Evolutionary conservation across 2,329 filamentous ascomycete species (phyloP), one percentile per base, ranked within the genome.

Genomic region (Alternaria sp.): DNA sequence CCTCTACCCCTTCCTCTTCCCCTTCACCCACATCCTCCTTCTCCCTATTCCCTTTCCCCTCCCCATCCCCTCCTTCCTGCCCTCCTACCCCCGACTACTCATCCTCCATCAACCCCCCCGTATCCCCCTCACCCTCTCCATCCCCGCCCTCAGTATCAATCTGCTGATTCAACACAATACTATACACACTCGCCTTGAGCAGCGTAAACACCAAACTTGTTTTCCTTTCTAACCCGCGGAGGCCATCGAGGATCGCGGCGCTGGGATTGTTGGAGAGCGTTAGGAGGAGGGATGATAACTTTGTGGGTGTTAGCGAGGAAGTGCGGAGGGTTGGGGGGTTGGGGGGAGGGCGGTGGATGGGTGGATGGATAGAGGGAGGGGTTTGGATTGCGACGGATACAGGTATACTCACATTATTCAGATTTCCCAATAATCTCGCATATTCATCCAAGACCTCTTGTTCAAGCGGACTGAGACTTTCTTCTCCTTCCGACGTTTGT

Each of bases 111-210:
- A 32, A 8, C 30, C 19, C 19, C 43, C 6, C 28, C 26, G 19
- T 11, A 1, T 28, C 9, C 25, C 7, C 47, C 26, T 32, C 30
- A 10, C 57, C 23, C 32, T 45, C 53, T 17, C 47, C 57, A 71
- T 36, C 53, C 62, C 40, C 54, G 32, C 44, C 57, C 62, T 43
- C 66, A 47, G 68, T 63, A 40, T 62, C 59, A 66, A 79, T 78
- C 86, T 98, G 93, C 86, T 98, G 95, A 86, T 99, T 95, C 83
- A 99, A 81, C 65, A 99, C 94, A 83, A 99, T 99, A 78, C 92
- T 97, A 83, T 99, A 99, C 67, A 99, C 96, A 80, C 95, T 98
- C 17, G 96, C 95, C 84, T 99, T 99, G 77, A 99, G 86, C 77
- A 98, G 82, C 66, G 96, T 99, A 81, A 97, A 98, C 21, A 97